Base-by-base conservation (phyloP, 163 green algal species). In the Scenedesmus sp. region DNA sequence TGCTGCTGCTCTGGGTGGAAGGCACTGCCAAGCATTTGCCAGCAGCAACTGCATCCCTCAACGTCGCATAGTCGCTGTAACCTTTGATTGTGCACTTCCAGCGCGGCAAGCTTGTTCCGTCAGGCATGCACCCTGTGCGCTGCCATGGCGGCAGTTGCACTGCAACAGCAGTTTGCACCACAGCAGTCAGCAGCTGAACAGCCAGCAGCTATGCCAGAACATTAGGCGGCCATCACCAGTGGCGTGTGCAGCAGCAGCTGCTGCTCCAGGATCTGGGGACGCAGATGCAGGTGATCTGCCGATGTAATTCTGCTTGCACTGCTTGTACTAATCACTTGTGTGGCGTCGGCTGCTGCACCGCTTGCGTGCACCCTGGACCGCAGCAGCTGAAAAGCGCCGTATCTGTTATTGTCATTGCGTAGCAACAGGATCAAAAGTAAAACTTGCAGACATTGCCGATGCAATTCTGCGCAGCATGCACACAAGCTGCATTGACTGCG, bases 131-230 rank as follows among this genome's bases (percentile, higher is more conserved):
- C 30, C 24, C 0, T 18, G 40, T 42, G 43, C 43, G 16, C 18
- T 22, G 6, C 22, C 43, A 0, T 35, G n/a, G 40, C 79, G 68
- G 79, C 79, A 85, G 26, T 42, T n/a, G 49, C 43, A 65, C 37
- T 49, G 20, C n/a, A 59, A 12, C 42, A 40, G 46, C n/a, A 26
- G 30, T 56, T 51, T 40, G 49, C 79, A 56, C 43, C 46, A 35
- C 43, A 85, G 40, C 79, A 85, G 79, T n/a, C 79, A 68, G 65
- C 30, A 40, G 65, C 6, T 76, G 12, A 76, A 30, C 65, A 76
- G 65, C 65, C 65, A 76, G 65, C 65, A 76, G 65, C 65, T 40
- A 2, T 22, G 30, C 65, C 30, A 40, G 30, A 13, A 37, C 0
- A 59, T 10, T 22, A 42, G 3, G 22, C 42, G 42, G 12, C 79